Conservation (phyloP, 495 filamentous ascomycete genomes). For the Penicillium subrubescens region DNA sequence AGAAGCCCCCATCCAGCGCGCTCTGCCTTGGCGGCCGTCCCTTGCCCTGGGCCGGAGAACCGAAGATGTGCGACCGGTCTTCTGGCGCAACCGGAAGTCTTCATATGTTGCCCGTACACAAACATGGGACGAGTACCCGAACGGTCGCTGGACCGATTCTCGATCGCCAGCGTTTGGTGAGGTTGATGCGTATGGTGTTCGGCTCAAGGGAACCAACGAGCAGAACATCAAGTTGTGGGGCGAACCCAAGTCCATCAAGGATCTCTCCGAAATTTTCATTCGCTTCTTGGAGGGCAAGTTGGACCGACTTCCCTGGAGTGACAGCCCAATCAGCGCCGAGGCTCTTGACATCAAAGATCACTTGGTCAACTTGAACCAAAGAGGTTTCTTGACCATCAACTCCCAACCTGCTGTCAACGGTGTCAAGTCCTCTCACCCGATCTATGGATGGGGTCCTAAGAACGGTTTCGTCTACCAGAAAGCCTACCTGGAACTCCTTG, state of each 20-base stretch:
- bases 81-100: constrained; percentile 96
- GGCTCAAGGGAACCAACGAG: constrained; percentile 95
- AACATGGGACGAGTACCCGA: constrained; percentile 99
- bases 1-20: constrained; percentile 73
- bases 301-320: constrained; percentile 90
- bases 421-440: constrained; percentile 81
- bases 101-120: constrained; percentile 94
- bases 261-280: constrained; percentile 81
- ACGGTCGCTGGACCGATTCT: constrained; percentile 98
- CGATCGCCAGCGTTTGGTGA: constrained; percentile 97
- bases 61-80: constrained; percentile 97
- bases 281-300: constrained; percentile 79
- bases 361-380: constrained; percentile 77
- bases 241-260: constrained; percentile 72
- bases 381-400: constrained; percentile 93
- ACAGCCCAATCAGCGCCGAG: constrained; percentile 80
- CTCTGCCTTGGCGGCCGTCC: constrained; percentile 93
- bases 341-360: constrained; percentile 73
- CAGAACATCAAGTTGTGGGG: constrained; percentile 97
- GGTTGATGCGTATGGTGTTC: constrained; percentile 92
- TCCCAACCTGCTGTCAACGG: constrained; percentile 96
- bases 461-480: constrained; percentile 99
- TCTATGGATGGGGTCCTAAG: constrained; percentile 91
- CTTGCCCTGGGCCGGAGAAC: constrained; percentile 82
- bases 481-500: constrained; percentile 89